Evolutionary conservation across 371 early-diverging fungal genomes (phyloP), one percentile per base, ranked within the genome.

Genomic region (Mortierella sp.): DNA sequence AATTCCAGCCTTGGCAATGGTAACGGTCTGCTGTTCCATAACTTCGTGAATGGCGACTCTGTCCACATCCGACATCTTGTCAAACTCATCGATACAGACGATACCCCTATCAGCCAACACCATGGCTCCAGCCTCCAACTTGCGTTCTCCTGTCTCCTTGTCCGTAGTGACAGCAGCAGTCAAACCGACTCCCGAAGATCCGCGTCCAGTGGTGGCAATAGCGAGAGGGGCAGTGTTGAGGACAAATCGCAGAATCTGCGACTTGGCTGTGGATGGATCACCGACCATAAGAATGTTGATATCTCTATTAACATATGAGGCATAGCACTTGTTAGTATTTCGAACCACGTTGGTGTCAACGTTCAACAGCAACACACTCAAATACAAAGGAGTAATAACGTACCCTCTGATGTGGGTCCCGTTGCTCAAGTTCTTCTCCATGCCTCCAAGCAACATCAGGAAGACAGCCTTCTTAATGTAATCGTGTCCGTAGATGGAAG

Each of bases 11-110:
- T 99, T 99, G 71, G 98, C 95, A 76, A 99, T 97, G 0, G 98
- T 98, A 8, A 99, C 98, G 1, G 99, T 98, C 87, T 99, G 99
- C 91, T 99, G 99, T 91, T 99, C 99, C 99, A 99, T 99, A 5
- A 99, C 99, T 95, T 99, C 99, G 91, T 99, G 99, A 89, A 99
- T 99, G 4, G 99, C 99, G 2, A 99, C 99, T 81, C 99, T 94
- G 89, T 99, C 99, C 41, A 94, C 92, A 79, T 99, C 99, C 74
- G 95, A 95, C 99, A 99, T 99, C 89, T 99, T 99, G 92, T 99
- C 99, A 92, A 99, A 99, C 91, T 99, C 99, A 92, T 99, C 99
- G 85, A 99, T 99, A 90, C 99, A 99, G 21, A 98, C 99, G 38
- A 99, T 95, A 72, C 99, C 99, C 46, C 98, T 94, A 84, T 99